Evolutionary conservation across 23 red algal species (phyloP).

Genomic region (Gracilaria domingensis): DNA sequence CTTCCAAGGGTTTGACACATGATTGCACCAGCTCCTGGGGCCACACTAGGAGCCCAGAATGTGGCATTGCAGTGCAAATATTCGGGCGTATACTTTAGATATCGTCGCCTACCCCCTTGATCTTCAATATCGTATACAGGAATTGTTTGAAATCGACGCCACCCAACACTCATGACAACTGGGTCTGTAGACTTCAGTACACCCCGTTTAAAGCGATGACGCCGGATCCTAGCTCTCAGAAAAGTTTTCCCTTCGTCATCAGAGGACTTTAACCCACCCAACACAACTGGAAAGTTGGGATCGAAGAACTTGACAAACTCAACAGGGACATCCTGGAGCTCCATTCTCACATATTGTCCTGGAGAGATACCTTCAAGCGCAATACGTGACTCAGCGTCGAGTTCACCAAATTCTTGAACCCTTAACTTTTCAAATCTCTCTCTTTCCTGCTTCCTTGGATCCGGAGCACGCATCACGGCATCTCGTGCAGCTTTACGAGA

Average conservation of each 20-base stretch:
- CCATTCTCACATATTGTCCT: constrained; percentile 93
- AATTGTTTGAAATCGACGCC: constrained; percentile 91
- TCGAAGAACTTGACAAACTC: constrained; percentile 95
- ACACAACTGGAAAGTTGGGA: constrained; percentile 68
- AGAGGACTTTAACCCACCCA: constrained; percentile 82
- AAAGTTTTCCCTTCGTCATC: constrained; percentile 76
- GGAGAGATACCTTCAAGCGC: constrained; percentile 86
- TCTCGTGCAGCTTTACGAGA: constrained; percentile 48
- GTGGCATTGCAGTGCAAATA: constrained; percentile 97
- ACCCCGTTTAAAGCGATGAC: constrained; percentile 91
- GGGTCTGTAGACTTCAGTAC: constrained; percentile 96
- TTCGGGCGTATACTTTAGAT: constrained; percentile 96
- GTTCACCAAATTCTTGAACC: constrained; percentile 60
- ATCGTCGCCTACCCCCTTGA: constrained; percentile 76
- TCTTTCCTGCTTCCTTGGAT: constrained; percentile 63
- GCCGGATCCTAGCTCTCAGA: constrained; percentile 80
- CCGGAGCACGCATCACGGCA: constrained; percentile 27
- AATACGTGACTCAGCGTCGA: constrained; percentile 70
- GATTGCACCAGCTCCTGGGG: constrained; percentile 84
- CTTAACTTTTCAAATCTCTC: constrained; percentile 58
- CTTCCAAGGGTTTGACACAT: constrained; percentile 87
- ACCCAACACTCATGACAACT: constrained; percentile 91
- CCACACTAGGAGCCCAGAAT: constrained; percentile 79
- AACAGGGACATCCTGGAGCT: constrained; percentile 85
- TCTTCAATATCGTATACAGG: constrained; percentile 93